A percentile compares a stretch with the other conserved stretches of the same genome.
Evolutionary conservation across 768 basidiomycete genomes (phyloP).

Genomic region (Mycena filopes): DNA sequence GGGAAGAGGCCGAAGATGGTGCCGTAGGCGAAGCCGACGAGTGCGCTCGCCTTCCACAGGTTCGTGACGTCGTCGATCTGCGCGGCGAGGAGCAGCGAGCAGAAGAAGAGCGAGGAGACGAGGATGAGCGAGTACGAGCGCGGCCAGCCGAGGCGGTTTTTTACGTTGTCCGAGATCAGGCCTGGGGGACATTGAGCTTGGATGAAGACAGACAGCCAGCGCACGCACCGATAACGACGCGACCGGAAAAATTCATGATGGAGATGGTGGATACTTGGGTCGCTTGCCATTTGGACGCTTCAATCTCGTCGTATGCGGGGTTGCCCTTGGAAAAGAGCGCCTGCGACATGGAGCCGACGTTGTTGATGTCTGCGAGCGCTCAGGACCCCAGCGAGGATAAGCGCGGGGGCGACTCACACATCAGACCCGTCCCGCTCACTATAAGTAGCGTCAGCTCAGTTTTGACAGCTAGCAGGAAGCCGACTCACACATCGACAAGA

Average conservation of each 20-base stretch:
- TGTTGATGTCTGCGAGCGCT: slow-evolving; percentile 72
- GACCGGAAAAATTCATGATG: slow-evolving; percentile 82
- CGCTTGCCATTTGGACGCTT: slow-evolving; percentile 81
- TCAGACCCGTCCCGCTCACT: slow-evolving; percentile 82
- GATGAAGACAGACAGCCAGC: not conserved
- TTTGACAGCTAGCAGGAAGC: not conserved
- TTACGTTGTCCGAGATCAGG: slow-evolving; percentile 72
- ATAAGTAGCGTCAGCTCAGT: slow-evolving; percentile 1
- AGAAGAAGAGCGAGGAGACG: slow-evolving; percentile 73
- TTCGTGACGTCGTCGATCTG: slow-evolving; percentile 63
- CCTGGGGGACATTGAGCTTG: slow-evolving; percentile 52
- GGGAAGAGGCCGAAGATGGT: slow-evolving; percentile 66
- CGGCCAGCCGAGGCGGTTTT: slow-evolving; percentile 66
- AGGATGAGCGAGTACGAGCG: slow-evolving; percentile 77
- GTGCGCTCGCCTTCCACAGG: slow-evolving; percentile 70
- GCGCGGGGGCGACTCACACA: slow-evolving; percentile 61
- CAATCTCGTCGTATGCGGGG: slow-evolving; percentile 70
- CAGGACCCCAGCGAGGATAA: slow-evolving; percentile 9
- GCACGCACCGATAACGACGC: slow-evolving; percentile 75
- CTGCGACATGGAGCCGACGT: slow-evolving; percentile 78
- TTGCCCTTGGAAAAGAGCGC: slow-evolving; percentile 73
- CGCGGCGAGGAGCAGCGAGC: slow-evolving; percentile 75
- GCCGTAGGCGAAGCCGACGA: slow-evolving; percentile 66
- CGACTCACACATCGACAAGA: slow-evolving; percentile 66
- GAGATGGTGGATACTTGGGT: slow-evolving; percentile 87